Base-by-base conservation (phyloP, 2,329 filamentous ascomycete species). In the Aspergillus luchuensis region DNA sequence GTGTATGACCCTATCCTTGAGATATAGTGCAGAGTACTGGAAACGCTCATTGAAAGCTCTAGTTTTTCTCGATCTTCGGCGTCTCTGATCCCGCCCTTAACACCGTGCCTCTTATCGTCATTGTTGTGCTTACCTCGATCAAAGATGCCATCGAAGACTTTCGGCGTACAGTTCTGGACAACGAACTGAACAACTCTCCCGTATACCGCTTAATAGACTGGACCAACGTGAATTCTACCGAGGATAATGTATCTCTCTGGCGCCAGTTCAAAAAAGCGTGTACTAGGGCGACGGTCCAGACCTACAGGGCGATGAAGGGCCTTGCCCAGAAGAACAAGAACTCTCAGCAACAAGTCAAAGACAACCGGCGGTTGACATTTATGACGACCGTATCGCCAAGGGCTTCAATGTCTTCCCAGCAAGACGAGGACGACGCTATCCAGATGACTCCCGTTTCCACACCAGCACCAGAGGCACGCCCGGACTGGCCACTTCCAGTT, bases 121-220 rank as follows among this genome's bases (percentile, higher is more conserved):
- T 99, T 77, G 83, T 99, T 57, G 79, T 85, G 62, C 86, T 97
- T 57, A 99, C 95, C 2, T 89, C 92, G 28, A 85, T 97, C 76
- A 99, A 98, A 78, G 95, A 99, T 74, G 95, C 89, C 17, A 89
- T 98, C 65, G 95, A 99, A 78, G 95, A 99, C 79, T 98, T 92
- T 82, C 86, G 95, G 69, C 85, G 95, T 78, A 98, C 94, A 0
- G 82, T 92, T 45, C 87, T 97, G 47, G 95, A 99, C 74, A 96
- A 89, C 66, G 91, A 97, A 71, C 84, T 99, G 63, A 99, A 99
- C 79, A 98, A 99, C 73, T 95, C 95, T 2, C 91, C 93, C 0
- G 91, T 98, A 8, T 94, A 99, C 77, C 88, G 94, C 61, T 82
- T 99, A 19, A 82, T 92, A 11, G 89, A 93, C 64, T 98, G 91